These are phyloP conservation scores for Paecilomyces sp. DNA, from an alignment of 2,329 filamentous ascomycete genomes.

Conservation along the genomic window DNA sequence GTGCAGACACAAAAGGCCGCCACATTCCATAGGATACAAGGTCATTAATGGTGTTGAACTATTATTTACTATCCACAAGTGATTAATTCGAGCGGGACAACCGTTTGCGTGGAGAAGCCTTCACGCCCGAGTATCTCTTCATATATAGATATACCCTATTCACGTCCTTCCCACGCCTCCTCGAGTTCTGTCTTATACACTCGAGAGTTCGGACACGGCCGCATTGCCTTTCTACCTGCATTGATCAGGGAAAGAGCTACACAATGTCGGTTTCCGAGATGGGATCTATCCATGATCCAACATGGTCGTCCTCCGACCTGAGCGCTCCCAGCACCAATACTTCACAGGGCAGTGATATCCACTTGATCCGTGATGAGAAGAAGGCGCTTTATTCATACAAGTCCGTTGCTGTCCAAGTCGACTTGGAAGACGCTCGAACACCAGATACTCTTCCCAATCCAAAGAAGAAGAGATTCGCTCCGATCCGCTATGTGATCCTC, in stretches of 20 bases:
- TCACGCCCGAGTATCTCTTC: not conserved
- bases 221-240: not conserved
- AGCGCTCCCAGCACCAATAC: not conserved
- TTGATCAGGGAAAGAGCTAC: not conserved
- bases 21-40: not conserved
- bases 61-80: not conserved
- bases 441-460: slow-evolving; percentile 12
- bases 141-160: not conserved
- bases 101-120: not conserved
- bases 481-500: slow-evolving; percentile 29
- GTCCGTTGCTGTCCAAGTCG: slow-evolving; percentile 5
- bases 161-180: not conserved
- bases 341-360: not conserved
- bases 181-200: not conserved
- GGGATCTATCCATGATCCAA: not conserved
- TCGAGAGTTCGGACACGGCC: not conserved
- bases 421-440: slow-evolving; percentile 17
- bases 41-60: not conserved
- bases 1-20: not conserved
- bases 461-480: slow-evolving; percentile 17
- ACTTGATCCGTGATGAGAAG: not conserved
- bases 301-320: not conserved
- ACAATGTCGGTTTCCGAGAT: not conserved
- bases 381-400: not conserved
- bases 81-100: not conserved